Evolutionary conservation across 139 green algal species (phyloP), one percentile per base, ranked within the genome.

Genomic region (Chlorella sp.): DNA sequence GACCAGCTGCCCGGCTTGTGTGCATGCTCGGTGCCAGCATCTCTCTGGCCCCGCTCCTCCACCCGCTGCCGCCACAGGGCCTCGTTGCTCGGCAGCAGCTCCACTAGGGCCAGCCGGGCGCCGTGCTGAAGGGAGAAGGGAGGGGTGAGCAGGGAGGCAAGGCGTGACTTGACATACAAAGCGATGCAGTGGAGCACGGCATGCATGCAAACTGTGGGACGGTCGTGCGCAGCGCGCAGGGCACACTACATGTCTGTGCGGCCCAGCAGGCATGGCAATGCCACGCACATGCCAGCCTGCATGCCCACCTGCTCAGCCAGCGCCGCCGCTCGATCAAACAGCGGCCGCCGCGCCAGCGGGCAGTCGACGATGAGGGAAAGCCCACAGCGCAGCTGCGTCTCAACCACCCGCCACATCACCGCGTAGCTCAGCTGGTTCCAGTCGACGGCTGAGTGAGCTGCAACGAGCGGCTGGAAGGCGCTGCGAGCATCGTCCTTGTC

Each of bases 401-500:
- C 74, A 3, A 87, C 91, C n/a, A 82, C 64, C 23, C 75, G 75
- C 57, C 87, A 93, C 93, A 98, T 95, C 55, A 97, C 84, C 6
- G 89, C 79, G 78, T 98, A 98, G 11, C 94, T 93, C 0, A 98
- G 67, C 3, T 34, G 78, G 67, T 98, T 98, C 81, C 92, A 91
- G 72, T 92, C 84, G 28, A 87, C 63, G 41, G 25, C 25, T 2
- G 63, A 47, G 70, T 87, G 71, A 18, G 30, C 17, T 12, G 72
- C 73, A 13, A 38, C 39, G 23, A 84, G 62, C 1, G 57, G 41
- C 41, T 87, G 70, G 16, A 87, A 74, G 20, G 69, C 12, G 86
- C 97, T 91, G 12, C 76, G 16, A 55, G 88, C 87, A 55, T 97
- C 95, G 70, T 98, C 95, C 34, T 98, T 98, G 85, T 98, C 95